A percentile compares a stretch with the other conserved stretches of the same genome.
Evolutionary conservation across 106 monocot genomes (phyloP).

Genomic region (Amphibolis antarctica): DNA sequence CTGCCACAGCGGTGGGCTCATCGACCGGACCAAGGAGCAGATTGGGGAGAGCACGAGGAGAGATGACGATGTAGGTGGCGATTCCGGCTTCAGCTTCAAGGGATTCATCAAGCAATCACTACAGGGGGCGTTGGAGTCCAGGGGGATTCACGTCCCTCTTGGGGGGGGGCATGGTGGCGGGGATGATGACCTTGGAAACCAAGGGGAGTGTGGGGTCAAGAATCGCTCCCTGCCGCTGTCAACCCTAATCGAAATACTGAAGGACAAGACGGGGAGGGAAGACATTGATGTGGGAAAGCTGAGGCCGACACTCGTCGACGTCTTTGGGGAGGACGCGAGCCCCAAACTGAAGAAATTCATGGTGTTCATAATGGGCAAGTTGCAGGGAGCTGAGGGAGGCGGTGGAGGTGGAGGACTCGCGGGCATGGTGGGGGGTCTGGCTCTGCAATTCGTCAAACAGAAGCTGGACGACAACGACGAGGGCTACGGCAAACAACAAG

Average conservation of each 20-base stretch:
- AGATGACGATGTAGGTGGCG: background rate
- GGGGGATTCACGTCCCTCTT: conserved; percentile 50
- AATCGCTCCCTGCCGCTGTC: conserved; percentile 71
- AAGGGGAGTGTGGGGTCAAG: conserved; percentile 16
- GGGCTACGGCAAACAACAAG: conserved; percentile 40
- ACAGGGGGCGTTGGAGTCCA: conserved; percentile 36
- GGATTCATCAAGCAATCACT: conserved; percentile 33
- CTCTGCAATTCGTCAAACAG: conserved; percentile 58
- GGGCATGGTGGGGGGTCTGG: conserved; percentile 61
- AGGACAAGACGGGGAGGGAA: conserved; percentile 84
- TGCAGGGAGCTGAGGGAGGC: conserved; percentile 17
- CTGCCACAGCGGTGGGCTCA: conserved; percentile 92
- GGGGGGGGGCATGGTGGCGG: background rate
- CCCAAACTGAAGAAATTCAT: conserved; percentile 97
- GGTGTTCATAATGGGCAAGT: conserved; percentile 62
- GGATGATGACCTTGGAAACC: background rate
- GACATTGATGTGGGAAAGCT: conserved; percentile 83
- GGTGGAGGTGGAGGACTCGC: conserved; percentile 51
- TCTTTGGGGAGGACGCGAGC: conserved; percentile 91
- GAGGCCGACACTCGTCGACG: conserved; percentile 62
- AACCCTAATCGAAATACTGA: conserved; percentile 68
- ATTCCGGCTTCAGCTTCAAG: conserved; percentile 20
- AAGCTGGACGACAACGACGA: conserved; percentile 65
- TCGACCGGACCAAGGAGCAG: conserved; percentile 78
- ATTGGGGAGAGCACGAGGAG: conserved; percentile 75